phyloP scores from a whole-genome alignment of 2,329 filamentous ascomycete species.

The Xylaria arbuscula region DNA sequence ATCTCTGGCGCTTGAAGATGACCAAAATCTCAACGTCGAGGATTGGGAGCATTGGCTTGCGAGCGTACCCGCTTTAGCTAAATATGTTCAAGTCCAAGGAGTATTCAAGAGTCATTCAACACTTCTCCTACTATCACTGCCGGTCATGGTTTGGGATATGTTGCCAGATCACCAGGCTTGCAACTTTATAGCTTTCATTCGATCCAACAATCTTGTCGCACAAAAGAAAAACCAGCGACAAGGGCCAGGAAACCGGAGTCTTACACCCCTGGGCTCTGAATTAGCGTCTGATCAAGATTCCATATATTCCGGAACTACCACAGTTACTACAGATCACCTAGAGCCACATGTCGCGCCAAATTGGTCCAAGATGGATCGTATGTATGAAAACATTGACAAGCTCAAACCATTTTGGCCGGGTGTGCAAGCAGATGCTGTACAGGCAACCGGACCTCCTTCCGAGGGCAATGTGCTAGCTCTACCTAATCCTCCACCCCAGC shows the following conservation, averaged over 20 bases:
- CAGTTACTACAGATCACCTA: slow-evolving; percentile 38
- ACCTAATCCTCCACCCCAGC: not conserved
- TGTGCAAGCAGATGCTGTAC: slow-evolving; percentile 15
- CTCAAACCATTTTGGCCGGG: slow-evolving; percentile 15
- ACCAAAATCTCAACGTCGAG: slow-evolving; percentile 66
- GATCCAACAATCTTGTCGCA: slow-evolving; percentile 65
- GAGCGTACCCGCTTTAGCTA: slow-evolving; percentile 67
- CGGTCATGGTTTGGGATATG: slow-evolving; percentile 69
- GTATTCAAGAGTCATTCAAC: slow-evolving; percentile 72
- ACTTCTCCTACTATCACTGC: slow-evolving; percentile 66
- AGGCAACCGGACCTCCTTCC: slow-evolving; percentile 2
- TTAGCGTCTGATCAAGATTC: slow-evolving; percentile 44
- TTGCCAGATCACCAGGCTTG: slow-evolving; percentile 68
- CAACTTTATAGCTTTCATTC: slow-evolving; percentile 68
- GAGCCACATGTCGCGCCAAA: slow-evolving; percentile 34
- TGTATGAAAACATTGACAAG: slow-evolving; percentile 33
- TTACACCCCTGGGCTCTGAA: slow-evolving; percentile 34
- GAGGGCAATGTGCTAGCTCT: slow-evolving; percentile 13
- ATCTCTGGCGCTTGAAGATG: slow-evolving; percentile 67
- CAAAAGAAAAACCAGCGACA: slow-evolving; percentile 44
- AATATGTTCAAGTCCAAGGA: slow-evolving; percentile 70
- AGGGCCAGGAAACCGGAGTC: slow-evolving; percentile 36
- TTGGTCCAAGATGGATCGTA: slow-evolving; percentile 39
- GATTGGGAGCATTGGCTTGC: slow-evolving; percentile 69
- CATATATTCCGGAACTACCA: slow-evolving; percentile 48